Percentiles rank a stretch among this genome's conserved stretches.
Conservation (phyloP, 441 rosid genomes). For the Lepidium campestre region DNA sequence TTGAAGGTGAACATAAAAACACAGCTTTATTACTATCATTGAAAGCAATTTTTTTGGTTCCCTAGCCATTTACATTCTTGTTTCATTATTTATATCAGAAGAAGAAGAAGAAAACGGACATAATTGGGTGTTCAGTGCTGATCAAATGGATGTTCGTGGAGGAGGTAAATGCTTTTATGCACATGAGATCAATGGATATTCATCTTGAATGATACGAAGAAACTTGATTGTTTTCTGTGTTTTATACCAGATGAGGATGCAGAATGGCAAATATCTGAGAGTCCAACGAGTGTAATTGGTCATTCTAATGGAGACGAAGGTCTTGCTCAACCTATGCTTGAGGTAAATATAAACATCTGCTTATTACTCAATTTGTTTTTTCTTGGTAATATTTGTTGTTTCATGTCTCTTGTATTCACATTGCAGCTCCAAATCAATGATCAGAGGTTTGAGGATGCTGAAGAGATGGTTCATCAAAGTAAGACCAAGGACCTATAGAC, state of each 20-base stretch:
- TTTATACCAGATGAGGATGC: constrained; percentile 45
- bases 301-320: constrained; percentile 72
- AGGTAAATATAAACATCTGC: constrained; percentile 37
- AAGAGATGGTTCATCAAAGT: constrained; percentile 61
- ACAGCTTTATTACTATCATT: not conserved
- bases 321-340: constrained; percentile 58
- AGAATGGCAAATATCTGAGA: constrained; percentile 43
- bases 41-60: not conserved
- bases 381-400: not conserved
- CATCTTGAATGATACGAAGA: not conserved
- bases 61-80: not conserved
- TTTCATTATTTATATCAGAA: constrained; percentile 9
- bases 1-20: constrained; percentile 42
- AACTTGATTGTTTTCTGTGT: not conserved
- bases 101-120: constrained; percentile 38
- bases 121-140: constrained; percentile 80
- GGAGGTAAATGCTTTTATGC: constrained; percentile 34
- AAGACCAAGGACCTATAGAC: constrained; percentile 19
- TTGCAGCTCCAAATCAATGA: constrained; percentile 79
- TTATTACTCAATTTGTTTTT: not conserved
- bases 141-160: constrained; percentile 44
- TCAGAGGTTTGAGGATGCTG: constrained; percentile 87
- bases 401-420: not conserved
- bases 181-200: too few species aligned
- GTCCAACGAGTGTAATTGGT: constrained; percentile 60